These are phyloP conservation scores for Aureobasidium namibiae DNA, from an alignment of 2,329 filamentous ascomycete species.

Conservation along the genomic window DNA sequence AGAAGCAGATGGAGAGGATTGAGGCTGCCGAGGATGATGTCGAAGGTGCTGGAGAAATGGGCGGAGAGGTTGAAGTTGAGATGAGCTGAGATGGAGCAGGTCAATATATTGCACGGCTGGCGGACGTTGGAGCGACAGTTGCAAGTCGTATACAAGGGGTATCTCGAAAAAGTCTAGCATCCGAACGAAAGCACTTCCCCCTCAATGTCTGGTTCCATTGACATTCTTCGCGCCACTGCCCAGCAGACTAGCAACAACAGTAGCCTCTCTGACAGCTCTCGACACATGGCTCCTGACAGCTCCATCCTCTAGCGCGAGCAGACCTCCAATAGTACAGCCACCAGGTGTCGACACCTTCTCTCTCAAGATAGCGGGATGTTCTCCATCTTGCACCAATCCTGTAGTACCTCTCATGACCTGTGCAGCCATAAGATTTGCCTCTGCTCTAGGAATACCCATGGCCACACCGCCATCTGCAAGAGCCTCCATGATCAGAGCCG, in stretches of 20 bases:
- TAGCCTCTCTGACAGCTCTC: slow-evolving; percentile 62
- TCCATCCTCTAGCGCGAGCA: slow-evolving; percentile 67
- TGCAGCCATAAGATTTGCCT: slow-evolving; percentile 69
- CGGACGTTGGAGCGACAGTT: no score
- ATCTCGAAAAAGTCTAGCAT: not conserved
- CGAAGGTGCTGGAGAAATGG: slow-evolving; percentile 5
- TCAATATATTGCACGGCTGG: not conserved
- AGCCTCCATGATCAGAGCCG: slow-evolving; percentile 65
- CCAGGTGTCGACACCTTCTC: slow-evolving; percentile 73
- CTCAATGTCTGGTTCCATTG: slow-evolving; percentile 31
- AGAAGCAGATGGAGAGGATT: slow-evolving; percentile 20
- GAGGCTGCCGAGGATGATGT: slow-evolving; percentile 16
- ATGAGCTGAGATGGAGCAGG: not conserved
- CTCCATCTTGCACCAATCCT: slow-evolving; percentile 58
- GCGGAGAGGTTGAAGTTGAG: slow-evolving; percentile 2
- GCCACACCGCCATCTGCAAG: slow-evolving; percentile 70
- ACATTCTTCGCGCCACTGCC: slow-evolving; percentile 46
- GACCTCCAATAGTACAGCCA: slow-evolving; percentile 67
- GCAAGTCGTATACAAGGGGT: not conserved
- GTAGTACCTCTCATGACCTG: slow-evolving; percentile 71
- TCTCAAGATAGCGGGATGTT: slow-evolving; percentile 65
- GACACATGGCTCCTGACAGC: slow-evolving; percentile 58
- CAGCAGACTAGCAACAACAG: slow-evolving; percentile 59
- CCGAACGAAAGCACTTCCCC: not conserved
- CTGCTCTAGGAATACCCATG: slow-evolving; percentile 64